Base-by-base conservation (phyloP, 257 asterid genomes). In the Capsicum pubescens region DNA sequence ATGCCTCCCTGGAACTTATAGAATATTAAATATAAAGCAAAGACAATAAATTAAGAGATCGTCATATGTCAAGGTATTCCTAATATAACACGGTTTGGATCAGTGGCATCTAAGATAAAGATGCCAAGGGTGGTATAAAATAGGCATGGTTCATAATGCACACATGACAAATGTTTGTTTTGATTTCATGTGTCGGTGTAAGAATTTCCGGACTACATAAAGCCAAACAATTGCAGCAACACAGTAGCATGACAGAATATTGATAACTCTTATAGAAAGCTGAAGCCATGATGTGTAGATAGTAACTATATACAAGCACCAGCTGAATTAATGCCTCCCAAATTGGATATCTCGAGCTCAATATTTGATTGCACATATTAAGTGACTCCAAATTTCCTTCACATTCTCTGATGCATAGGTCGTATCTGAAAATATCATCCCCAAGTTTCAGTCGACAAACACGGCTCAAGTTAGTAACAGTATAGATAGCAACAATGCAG, bases 261-360 rank as follows among this genome's bases (percentile, higher is more conserved):
- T 52, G 61, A 52, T 7, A 76, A 76, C 3, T 7, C 21, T 26
- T 9, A 76, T 7, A 52, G 46, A 76, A 26, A 50, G 61, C 46
- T 76, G 61, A 76, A 76, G 63, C 21, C 21, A 76, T 50, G 46
- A 76, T 48, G 81, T 32, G 50, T 8, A 15, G 26, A 76, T 32
- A 26, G 64, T 52, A 17, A 71, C 14, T 46, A 76, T 15, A 54
- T 76, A 54, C 12, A 8, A 15, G 48, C 48, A 26, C 54, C 48
- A 54, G 21, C 9, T 32, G 61, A 76, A 76, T 74, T 76, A 54
- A 54, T 76, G 92, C 98, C 98, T 93, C 84, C 89, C 84, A 88
- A 77, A 19, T n/a, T 71, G 82, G 86, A 82, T 81, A 92, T 76
- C 6, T 58, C 82, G 48, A 57, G 68, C 83, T 63, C 55, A 69